A percentile compares a stretch with the other conserved stretches of the same genome.
Evolutionary conservation across 306 rosid genomes (phyloP).

Genomic region (Prunus mongolica): DNA sequence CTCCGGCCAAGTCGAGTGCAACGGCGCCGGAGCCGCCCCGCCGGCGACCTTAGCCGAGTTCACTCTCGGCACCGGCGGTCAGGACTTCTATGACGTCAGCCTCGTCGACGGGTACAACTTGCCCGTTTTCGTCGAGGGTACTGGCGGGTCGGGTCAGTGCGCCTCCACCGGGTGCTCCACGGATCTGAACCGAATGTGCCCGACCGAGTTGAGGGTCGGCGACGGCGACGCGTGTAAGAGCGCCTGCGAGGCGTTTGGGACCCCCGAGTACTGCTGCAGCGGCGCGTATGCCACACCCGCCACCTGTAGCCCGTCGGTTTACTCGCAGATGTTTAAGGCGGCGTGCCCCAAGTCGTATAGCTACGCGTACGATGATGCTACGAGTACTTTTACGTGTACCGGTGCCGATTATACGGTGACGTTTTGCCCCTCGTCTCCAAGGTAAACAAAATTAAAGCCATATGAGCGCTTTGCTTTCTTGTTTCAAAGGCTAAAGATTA

Average conservation of each 20-base stretch:
- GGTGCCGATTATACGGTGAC: constrained; percentile 63
- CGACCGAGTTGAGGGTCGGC: constrained; percentile 59
- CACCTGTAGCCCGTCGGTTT: constrained; percentile 51
- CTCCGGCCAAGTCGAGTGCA: constrained; percentile 69
- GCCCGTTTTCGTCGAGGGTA: constrained; percentile 75
- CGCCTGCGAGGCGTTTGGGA: constrained; percentile 95
- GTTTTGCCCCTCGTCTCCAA: constrained; percentile 59
- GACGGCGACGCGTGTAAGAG: constrained; percentile 88
- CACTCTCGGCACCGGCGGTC: constrained; percentile 83
- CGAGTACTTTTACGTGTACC: constrained; percentile 53
- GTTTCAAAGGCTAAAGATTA: not conserved
- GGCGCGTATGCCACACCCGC: constrained; percentile 52
- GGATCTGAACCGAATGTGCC: constrained; percentile 80
- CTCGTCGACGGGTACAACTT: constrained; percentile 94
- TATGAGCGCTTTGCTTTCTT: not conserved
- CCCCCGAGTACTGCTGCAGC: constrained; percentile 75
- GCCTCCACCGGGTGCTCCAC: constrained; percentile 74
- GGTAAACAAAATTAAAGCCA: constrained; percentile 25
- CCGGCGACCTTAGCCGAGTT: constrained; percentile 91
- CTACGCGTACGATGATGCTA: constrained; percentile 59
- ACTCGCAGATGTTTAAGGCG: constrained; percentile 60
- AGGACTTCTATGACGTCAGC: constrained; percentile 91
- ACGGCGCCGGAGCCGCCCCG: constrained; percentile 90
- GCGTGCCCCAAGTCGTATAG: constrained; percentile 60
- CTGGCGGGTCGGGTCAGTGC: constrained; percentile 78